Conservation (phyloP, 768 basidiomycete species). For the Trametes meyenii region DNA sequence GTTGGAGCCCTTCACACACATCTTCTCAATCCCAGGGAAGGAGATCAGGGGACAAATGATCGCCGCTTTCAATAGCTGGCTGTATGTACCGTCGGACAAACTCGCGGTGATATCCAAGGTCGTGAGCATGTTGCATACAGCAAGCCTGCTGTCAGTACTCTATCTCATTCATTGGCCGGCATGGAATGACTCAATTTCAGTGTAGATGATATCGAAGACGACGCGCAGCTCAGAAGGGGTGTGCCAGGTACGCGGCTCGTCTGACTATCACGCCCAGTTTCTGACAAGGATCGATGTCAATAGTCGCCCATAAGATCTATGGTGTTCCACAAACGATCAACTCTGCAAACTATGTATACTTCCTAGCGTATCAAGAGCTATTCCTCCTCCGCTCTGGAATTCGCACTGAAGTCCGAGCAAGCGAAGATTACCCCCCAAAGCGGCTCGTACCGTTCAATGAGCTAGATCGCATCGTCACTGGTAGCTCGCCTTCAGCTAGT, state of each 20-base stretch:
- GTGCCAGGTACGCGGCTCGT: slow-evolving; percentile 58
- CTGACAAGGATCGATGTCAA: background rate
- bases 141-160: slow-evolving; percentile 79
- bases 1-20: slow-evolving; percentile 88
- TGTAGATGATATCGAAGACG: slow-evolving; percentile 94
- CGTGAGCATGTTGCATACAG: slow-evolving; percentile 93
- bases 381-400: slow-evolving; percentile 50
- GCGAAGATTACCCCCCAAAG: slow-evolving; percentile 9
- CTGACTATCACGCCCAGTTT: background rate
- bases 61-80: slow-evolving; percentile 92
- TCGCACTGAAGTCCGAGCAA: background rate
- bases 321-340: slow-evolving; percentile 97
- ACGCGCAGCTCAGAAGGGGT: slow-evolving; percentile 83
- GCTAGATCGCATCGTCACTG: slow-evolving; percentile 74
- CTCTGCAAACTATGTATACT: slow-evolving; percentile 95
- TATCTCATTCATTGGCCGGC: background rate
- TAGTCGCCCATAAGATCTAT: slow-evolving; percentile 94
- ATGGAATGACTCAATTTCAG: slow-evolving; percentile 43
- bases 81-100: slow-evolving; percentile 74
- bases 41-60: slow-evolving; percentile 88
- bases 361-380: slow-evolving; percentile 88
- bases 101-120: slow-evolving; percentile 75
- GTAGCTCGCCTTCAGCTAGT: slow-evolving; percentile 39
- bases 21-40: slow-evolving; percentile 85
- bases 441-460: slow-evolving; percentile 42